Percentiles rank a stretch among this genome's conserved stretches.
These are phyloP conservation scores for Venustampulla echinocandica DNA, from an alignment of 495 filamentous ascomycete genomes.

Conservation along the genomic window DNA sequence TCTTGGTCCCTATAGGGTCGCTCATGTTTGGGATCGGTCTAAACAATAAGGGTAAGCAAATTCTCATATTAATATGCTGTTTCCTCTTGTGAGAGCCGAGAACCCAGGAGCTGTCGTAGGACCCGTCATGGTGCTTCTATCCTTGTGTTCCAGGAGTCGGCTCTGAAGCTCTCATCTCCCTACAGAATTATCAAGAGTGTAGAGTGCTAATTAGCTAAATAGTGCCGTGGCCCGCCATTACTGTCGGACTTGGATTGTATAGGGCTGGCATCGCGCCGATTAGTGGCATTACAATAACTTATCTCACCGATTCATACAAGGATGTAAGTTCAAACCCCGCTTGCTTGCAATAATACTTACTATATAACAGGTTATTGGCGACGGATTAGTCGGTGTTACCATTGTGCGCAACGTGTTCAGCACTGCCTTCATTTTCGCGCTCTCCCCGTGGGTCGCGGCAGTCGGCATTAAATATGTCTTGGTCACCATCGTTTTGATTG, in stretches of 20 bases:
- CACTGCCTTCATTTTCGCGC: slow-evolving; percentile 25
- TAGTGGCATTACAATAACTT: slow-evolving; percentile 25
- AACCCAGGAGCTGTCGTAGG: too few relatives aligned
- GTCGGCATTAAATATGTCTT: slow-evolving; percentile 28
- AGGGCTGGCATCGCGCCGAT: slow-evolving; percentile 25
- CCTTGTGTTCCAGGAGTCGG: neutral
- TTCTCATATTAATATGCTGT: too few relatives aligned
- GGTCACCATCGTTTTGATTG: slow-evolving; percentile 16
- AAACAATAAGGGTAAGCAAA: slow-evolving; percentile 4
- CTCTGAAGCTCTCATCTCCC: too few relatives aligned
- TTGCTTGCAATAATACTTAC: neutral
- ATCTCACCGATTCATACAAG: slow-evolving; percentile 30
- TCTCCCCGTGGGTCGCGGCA: slow-evolving; percentile 27
- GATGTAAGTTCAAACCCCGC: slow-evolving; percentile 21
- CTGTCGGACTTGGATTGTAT: slow-evolving; percentile 24
- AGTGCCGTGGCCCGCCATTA: slow-evolving; percentile 26
- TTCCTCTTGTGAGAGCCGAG: too few relatives aligned
- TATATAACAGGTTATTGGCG: slow-evolving; percentile 31
- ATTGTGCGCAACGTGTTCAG: slow-evolving; percentile 29
- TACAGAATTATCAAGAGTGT: too few relatives aligned
- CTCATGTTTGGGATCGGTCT: slow-evolving; percentile 31
- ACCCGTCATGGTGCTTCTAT: neutral
- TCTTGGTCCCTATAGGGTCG: slow-evolving; percentile 24
- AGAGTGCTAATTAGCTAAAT: too few relatives aligned
- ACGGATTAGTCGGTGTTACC: slow-evolving; percentile 28